Evolutionary conservation across 352 stramenopile species (phyloP).

Genomic region (Phytopythium helicoides): DNA sequence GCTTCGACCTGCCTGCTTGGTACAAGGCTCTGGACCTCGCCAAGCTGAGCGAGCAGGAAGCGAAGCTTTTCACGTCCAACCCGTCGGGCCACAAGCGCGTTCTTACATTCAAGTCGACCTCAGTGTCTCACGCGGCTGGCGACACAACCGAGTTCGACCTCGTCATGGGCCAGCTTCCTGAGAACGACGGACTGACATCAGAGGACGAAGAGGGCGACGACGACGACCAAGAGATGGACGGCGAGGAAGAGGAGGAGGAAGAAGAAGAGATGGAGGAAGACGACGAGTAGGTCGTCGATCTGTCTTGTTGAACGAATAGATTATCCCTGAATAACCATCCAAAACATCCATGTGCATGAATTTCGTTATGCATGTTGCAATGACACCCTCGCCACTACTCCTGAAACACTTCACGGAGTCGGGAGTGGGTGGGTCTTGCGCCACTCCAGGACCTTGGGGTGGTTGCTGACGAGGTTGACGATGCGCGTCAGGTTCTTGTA

Average conservation of each 20-base stretch:
- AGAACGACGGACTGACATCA: constrained; percentile 75
- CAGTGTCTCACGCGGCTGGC: constrained; percentile 48
- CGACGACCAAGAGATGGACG: constrained; percentile 29
- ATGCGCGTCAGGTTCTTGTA: constrained; percentile 31
- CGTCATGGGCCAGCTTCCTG: constrained; percentile 73
- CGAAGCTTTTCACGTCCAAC: constrained; percentile 60
- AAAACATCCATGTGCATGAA: too few relatives aligned
- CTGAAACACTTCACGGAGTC: not conserved
- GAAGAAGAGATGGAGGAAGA: constrained; percentile 31
- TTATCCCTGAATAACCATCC: too few relatives aligned
- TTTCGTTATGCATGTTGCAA: too few relatives aligned
- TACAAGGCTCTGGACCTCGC: constrained; percentile 51
- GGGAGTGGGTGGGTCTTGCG: constrained; percentile 7
- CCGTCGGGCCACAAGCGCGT: constrained; percentile 49
- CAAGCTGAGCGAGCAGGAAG: constrained; percentile 58
- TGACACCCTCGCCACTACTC: too few relatives aligned
- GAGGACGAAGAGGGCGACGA: constrained; percentile 48
- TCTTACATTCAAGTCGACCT: constrained; percentile 49
- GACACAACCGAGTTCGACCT: constrained; percentile 83
- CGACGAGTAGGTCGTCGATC: constrained; percentile 26
- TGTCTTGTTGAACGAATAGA: too few relatives aligned
- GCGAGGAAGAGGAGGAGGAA: constrained; percentile 40
- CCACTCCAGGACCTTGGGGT: constrained; percentile 48
- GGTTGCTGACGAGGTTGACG: constrained; percentile 24
- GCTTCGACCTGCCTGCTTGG: constrained; percentile 73